A percentile compares a stretch with the other conserved stretches of the same genome.
Evolutionary conservation across 2,329 filamentous ascomycete species (phyloP).

Genomic region (Allantophomopsis lycopodina): DNA sequence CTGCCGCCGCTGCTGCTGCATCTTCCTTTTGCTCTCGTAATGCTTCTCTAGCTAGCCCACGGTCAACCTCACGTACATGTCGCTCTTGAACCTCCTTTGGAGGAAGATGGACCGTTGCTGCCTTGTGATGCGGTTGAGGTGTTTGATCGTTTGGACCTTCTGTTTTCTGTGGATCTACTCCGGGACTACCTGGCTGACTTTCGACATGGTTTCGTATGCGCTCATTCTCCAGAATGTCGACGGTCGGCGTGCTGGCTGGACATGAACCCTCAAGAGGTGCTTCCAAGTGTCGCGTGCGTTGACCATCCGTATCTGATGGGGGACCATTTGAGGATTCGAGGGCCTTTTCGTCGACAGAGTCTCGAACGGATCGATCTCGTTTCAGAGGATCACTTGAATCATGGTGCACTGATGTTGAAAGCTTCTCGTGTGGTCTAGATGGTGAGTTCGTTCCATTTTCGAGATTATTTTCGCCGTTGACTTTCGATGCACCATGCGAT

Average conservation of each 20-base stretch:
- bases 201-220: slow-evolving; percentile 11
- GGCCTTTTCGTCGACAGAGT: too few relatives aligned
- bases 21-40: slow-evolving; percentile 16
- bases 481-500: not conserved
- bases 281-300: not conserved
- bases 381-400: not conserved
- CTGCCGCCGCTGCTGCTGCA: slow-evolving; percentile 5
- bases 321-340: too few relatives aligned
- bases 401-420: too few relatives aligned
- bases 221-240: slow-evolving; percentile 11
- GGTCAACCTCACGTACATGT: slow-evolving; percentile 22
- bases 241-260: slow-evolving; percentile 4
- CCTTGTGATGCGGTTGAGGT: slow-evolving; percentile 8
- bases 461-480: too few relatives aligned
- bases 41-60: slow-evolving; percentile 20
- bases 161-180: slow-evolving; percentile 12
- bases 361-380: not conserved
- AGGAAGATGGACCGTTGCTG: slow-evolving; percentile 27
- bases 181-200: slow-evolving; percentile 15
- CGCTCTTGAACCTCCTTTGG: slow-evolving; percentile 33
- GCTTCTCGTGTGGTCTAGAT: too few relatives aligned
- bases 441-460: too few relatives aligned
- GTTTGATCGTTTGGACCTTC: too few relatives aligned
- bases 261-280: slow-evolving; percentile 1
- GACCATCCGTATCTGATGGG: slow-evolving; percentile 6